Evolutionary conservation across 2,329 filamentous ascomycete genomes (phyloP).

Genomic region (Pestalotiopsis sp.): DNA sequence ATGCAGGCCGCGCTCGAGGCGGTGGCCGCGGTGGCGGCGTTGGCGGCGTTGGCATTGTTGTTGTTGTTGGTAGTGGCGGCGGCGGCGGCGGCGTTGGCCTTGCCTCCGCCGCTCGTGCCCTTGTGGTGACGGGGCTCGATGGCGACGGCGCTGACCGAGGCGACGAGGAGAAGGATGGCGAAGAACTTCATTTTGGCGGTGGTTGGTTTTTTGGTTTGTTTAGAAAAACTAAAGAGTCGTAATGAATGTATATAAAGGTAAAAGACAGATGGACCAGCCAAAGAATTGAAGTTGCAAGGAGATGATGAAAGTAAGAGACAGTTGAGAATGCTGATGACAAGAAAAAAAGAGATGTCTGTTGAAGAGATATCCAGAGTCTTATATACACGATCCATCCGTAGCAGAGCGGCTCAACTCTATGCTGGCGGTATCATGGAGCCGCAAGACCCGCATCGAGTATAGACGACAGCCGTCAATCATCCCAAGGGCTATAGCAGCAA

Average conservation of each 20-base stretch:
- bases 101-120: neutral
- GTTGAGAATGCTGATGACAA: slow-evolving; percentile 1
- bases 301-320: neutral
- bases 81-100: neutral
- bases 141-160: slow-evolving; percentile 9
- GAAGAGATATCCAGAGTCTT: neutral
- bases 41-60: neutral
- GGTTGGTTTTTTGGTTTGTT: neutral
- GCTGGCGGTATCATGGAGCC: neutral
- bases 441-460: neutral
- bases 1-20: slow-evolving; percentile 1
- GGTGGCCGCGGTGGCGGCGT: neutral
- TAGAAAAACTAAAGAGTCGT: neutral
- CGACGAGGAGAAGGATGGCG: slow-evolving; percentile 7
- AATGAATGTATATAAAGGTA: slow-evolving; percentile 1
- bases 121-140: slow-evolving; percentile 12
- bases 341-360: neutral
- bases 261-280: slow-evolving; percentile 11
- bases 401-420: neutral
- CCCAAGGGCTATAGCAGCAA: neutral
- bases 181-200: slow-evolving; percentile 15
- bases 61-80: neutral
- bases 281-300: slow-evolving; percentile 8
- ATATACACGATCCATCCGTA: neutral
- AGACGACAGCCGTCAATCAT: slow-evolving; percentile 4